Percentiles rank a stretch among this genome's conserved stretches.
Evolutionary conservation across 2,329 filamentous ascomycete genomes (phyloP).

Genomic region (Mycosphaerella arachidis): DNA sequence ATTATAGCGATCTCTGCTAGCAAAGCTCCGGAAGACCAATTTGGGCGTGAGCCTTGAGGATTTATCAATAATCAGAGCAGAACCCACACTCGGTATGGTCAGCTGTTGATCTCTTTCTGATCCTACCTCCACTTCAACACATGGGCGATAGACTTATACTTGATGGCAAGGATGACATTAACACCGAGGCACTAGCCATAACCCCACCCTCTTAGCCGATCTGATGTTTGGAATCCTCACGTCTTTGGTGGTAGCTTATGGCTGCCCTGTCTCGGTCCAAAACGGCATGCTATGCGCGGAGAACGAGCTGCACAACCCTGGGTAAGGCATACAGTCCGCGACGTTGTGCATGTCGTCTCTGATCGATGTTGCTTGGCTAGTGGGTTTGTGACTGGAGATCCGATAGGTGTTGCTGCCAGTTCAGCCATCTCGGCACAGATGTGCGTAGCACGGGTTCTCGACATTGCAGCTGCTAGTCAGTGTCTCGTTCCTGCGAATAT

Average conservation of each 20-base stretch:
- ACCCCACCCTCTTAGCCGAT: background rate
- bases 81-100: background rate
- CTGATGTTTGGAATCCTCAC: background rate
- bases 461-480: background rate
- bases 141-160: background rate
- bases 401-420: background rate
- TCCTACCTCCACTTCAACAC: background rate
- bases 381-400: background rate
- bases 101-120: background rate
- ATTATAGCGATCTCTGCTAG: background rate
- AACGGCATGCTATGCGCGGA: background rate
- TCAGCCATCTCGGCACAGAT: background rate
- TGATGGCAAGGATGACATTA: background rate
- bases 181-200: background rate
- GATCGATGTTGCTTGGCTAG: background rate
- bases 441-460: background rate
- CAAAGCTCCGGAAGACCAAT: background rate
- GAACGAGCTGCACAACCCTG: background rate
- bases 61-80: background rate
- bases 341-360: background rate
- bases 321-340: background rate
- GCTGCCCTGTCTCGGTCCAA: background rate
- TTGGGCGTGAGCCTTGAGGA: background rate
- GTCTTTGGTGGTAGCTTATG: background rate
- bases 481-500: too few relatives aligned